These are phyloP conservation scores for Lophium mytilinum DNA, from an alignment of 495 filamentous ascomycete species.

Conservation along the genomic window DNA sequence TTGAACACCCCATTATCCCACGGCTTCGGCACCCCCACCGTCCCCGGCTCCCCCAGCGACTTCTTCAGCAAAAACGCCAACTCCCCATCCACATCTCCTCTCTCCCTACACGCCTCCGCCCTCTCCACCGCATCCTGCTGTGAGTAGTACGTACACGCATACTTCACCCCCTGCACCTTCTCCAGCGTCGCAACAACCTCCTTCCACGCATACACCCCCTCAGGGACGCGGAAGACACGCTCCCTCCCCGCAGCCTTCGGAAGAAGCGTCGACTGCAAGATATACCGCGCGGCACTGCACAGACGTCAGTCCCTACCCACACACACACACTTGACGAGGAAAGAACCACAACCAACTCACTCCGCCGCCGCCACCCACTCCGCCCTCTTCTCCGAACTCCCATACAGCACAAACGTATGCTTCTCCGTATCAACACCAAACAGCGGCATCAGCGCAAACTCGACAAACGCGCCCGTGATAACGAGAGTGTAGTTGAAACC, in stretches of 20 bases:
- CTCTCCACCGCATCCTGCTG: conserved; percentile 4
- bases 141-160: background rate
- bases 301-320: background rate
- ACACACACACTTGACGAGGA: too few species aligned
- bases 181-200: conserved; percentile 5
- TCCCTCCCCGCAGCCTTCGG: conserved; percentile 1
- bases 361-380: background rate
- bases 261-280: conserved; percentile 7
- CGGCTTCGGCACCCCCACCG: background rate
- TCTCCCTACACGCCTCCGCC: conserved; percentile 1
- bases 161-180: conserved; percentile 8
- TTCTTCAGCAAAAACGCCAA: conserved; percentile 4
- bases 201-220: background rate
- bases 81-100: conserved; percentile 10
- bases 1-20: conserved; percentile 13
- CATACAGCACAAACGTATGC: conserved; percentile 7
- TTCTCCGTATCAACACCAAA: conserved; percentile 3
- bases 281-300: background rate
- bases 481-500: conserved; percentile 8
- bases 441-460: conserved; percentile 1
- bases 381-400: background rate
- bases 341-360: too few species aligned
- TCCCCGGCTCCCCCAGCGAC: background rate
- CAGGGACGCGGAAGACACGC: conserved; percentile 5
- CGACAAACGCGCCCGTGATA: background rate